Conservation (phyloP, 202 grass and related monocot genomes). For the Musa balbisiana region DNA sequence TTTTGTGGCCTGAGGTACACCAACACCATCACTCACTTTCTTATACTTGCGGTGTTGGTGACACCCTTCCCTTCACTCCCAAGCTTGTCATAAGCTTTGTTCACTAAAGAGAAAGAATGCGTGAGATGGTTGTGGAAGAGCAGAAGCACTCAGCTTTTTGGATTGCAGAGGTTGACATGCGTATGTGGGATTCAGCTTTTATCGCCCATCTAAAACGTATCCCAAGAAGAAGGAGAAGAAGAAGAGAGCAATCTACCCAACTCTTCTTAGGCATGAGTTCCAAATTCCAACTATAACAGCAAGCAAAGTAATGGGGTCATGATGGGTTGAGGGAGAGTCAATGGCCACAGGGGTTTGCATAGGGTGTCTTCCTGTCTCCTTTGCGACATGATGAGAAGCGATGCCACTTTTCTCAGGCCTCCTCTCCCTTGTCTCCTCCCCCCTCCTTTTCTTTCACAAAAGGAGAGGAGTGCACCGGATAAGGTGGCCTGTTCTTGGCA, state of each 20-base stretch:
- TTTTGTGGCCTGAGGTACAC: conserved; percentile 20
- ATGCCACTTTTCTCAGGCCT: conserved; percentile 8
- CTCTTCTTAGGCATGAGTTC: neutral
- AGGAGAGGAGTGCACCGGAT: neutral
- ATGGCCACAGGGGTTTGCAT: conserved; percentile 5
- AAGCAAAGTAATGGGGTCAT: conserved; percentile 9
- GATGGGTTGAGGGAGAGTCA: conserved; percentile 19
- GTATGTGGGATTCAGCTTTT: neutral
- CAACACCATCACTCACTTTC: conserved; percentile 20
- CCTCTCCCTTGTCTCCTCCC: conserved; percentile 6
- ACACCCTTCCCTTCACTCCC: conserved; percentile 10
- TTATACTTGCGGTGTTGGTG: neutral
- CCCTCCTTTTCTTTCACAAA: neutral
- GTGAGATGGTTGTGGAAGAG: conserved; percentile 10
- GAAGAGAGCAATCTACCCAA: neutral
- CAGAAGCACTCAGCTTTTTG: conserved; percentile 14
- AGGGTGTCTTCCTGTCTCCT: conserved; percentile 21
- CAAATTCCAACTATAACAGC: neutral
- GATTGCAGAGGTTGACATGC: conserved; percentile 19
- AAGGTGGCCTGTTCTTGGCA: neutral
- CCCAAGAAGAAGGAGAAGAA: conserved; percentile 5
- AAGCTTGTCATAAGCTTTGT: conserved; percentile 22
- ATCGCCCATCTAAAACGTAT: neutral
- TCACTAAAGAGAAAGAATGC: conserved; percentile 6
- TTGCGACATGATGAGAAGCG: conserved; percentile 14